These are phyloP conservation scores for Rhodotorula kratochvilovae DNA, from an alignment of 768 basidiomycete species.

Conservation along the genomic window DNA sequence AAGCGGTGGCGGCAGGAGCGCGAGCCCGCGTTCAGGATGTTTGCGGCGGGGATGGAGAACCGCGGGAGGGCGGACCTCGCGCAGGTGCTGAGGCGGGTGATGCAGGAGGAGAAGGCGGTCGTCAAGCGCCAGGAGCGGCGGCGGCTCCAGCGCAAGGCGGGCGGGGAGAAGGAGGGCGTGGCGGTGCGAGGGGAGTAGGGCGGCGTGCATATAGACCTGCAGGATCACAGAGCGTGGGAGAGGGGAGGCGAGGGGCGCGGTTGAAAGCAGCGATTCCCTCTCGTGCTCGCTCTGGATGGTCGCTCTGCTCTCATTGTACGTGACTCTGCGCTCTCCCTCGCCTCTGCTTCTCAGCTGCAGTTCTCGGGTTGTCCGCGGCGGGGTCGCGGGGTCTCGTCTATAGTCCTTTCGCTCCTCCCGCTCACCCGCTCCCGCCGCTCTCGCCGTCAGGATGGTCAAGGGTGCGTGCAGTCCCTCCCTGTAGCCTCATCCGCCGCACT, in stretches of 20 bases:
- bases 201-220: neutral
- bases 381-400: too few relatives aligned
- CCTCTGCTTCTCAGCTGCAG: too few relatives aligned
- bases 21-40: slow-evolving; percentile 1
- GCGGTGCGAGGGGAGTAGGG: too few relatives aligned
- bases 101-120: neutral
- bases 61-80: neutral
- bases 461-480: neutral
- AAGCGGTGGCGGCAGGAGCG: neutral
- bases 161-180: neutral
- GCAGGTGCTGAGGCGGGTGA: neutral
- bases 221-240: too few relatives aligned
- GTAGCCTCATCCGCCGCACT: neutral
- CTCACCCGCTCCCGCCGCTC: neutral
- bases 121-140: neutral
- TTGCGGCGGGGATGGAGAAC: slow-evolving; percentile 8
- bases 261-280: too few relatives aligned
- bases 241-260: too few relatives aligned
- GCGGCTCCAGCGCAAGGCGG: neutral
- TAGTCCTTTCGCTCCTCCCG: neutral
- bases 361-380: too few relatives aligned
- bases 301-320: too few relatives aligned
- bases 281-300: too few relatives aligned
- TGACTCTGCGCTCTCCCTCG: too few relatives aligned
- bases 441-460: neutral